A percentile compares a stretch with the other conserved stretches of the same genome.
Evolutionary conservation across 73 alveolate genomes (phyloP).

Genomic region (Halteria grandinella): DNA sequence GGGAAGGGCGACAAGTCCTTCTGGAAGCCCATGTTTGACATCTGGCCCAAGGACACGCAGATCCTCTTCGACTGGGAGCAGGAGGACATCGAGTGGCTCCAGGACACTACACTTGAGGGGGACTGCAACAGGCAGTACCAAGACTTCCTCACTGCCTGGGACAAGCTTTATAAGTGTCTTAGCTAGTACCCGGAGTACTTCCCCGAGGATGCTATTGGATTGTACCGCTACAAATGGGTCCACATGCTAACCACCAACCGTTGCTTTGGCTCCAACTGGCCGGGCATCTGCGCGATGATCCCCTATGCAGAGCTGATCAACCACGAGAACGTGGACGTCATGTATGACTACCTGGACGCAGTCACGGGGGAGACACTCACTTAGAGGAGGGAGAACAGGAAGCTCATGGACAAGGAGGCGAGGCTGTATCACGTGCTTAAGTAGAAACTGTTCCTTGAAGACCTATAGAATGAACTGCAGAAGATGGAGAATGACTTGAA

Average conservation of each 20-base stretch:
- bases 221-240: conserved; percentile 35
- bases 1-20: conserved; percentile 44
- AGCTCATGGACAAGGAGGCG: conserved; percentile 17
- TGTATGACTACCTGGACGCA: conserved; percentile 33
- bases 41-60: conserved; percentile 62
- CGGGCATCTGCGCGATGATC: conserved; percentile 40
- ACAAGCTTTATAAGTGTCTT: conserved; percentile 5
- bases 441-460: conserved; percentile 33
- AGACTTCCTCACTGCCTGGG: conserved; percentile 9
- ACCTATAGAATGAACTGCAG: conserved; percentile 13
- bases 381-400: conserved; percentile 19
- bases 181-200: conserved; percentile 43
- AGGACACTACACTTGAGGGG: conserved; percentile 45
- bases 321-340: conserved; percentile 61
- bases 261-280: conserved; percentile 62
- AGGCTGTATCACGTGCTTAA: conserved; percentile 27
- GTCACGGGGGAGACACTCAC: background rate
- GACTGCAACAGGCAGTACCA: conserved; percentile 4
- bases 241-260: conserved; percentile 43
- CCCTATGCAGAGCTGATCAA: conserved; percentile 59
- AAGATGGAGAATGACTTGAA: conserved; percentile 37
- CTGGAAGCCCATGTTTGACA: conserved; percentile 64
- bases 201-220: conserved; percentile 27
- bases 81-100: conserved; percentile 53
- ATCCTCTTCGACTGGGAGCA: conserved; percentile 41